Evolutionary conservation across 768 basidiomycete species (phyloP), one percentile per base, ranked within the genome.

Genomic region (Mycena rosella): DNA sequence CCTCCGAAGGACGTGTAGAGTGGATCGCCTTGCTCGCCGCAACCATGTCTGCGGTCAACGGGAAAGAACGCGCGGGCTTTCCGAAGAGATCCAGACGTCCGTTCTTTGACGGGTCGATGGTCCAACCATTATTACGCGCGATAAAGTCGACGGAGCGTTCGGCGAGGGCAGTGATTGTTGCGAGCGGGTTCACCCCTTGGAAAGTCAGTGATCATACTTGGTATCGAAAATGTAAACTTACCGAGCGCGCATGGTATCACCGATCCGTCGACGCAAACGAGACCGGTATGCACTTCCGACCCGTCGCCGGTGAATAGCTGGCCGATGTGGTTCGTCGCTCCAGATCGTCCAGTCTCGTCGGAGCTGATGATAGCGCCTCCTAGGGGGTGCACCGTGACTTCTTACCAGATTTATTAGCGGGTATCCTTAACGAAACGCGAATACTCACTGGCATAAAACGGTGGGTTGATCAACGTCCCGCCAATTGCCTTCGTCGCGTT

Each of bases 131-230:
- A 17, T 49, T 20, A 17, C 60, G 42, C 8, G 65, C 51, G 34
- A 67, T 60, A 1, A 40, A 24, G 40, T 67, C 42, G 38, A 73
- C 69, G 29, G 65, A 64, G 36, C 69, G 65, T 40, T 73, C 72
- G 9, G 72, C 72, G n/a, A 73, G 61, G 18, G 72, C 72, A 9
- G 72, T 71, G 17, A 73, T 73, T 3, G 69, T 73, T 18, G 72
- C 72, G 49, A 73, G 60, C 17, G 70, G 70, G 56, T 71, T 73
- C 42, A 64, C 70, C 26, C 68, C 67, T 71, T 49, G 5, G 14
- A 30, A 42, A 38, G 52, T 60, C 38, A 64, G 34, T 17, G 32
- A 40, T 15, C 18, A 42, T n/a, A 20, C 1, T 13, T 5, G 24
- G 29, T 22, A 2, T 29, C 17, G 20, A 13, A 44, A 9, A 13